These are phyloP conservation scores for Astraeus odoratus DNA, from an alignment of 768 basidiomycete species.

Conservation along the genomic window DNA sequence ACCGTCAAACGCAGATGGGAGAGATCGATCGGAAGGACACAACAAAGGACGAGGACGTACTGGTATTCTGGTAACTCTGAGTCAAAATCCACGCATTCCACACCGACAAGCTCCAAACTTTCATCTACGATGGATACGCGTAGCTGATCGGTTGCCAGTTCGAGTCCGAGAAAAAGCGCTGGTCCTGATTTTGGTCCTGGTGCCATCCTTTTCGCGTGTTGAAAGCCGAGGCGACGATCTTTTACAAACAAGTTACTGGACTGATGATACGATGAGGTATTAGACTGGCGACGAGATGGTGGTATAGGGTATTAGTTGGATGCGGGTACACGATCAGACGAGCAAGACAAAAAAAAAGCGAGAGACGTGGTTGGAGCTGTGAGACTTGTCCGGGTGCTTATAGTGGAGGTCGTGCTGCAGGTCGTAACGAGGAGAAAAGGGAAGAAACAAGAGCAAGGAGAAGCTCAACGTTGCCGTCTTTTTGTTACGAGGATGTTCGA, in stretches of 20 bases:
- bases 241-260: not conserved
- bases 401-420: too few relatives aligned
- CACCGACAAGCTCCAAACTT: slow-evolving; percentile 72
- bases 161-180: slow-evolving; percentile 77
- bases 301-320: not conserved
- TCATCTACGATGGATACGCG: slow-evolving; percentile 82
- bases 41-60: slow-evolving; percentile 39
- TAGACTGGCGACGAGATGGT: not conserved
- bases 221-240: not conserved
- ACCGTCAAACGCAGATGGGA: not conserved
- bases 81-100: slow-evolving; percentile 81
- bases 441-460: too few relatives aligned
- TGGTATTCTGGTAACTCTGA: slow-evolving; percentile 72
- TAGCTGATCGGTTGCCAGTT: slow-evolving; percentile 78
- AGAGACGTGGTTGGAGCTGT: too few relatives aligned
- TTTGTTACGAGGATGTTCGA: too few relatives aligned
- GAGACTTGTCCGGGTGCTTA: too few relatives aligned
- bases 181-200: slow-evolving; percentile 34
- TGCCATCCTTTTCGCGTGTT: too few relatives aligned
- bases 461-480: too few relatives aligned
- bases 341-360: too few relatives aligned
- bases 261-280: not conserved
- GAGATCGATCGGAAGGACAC: slow-evolving; percentile 8
- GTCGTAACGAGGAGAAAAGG: too few relatives aligned
- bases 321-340: too few relatives aligned